phyloP scores from a whole-genome alignment of 805 yeast species.

The Saturnispora diversa region DNA sequence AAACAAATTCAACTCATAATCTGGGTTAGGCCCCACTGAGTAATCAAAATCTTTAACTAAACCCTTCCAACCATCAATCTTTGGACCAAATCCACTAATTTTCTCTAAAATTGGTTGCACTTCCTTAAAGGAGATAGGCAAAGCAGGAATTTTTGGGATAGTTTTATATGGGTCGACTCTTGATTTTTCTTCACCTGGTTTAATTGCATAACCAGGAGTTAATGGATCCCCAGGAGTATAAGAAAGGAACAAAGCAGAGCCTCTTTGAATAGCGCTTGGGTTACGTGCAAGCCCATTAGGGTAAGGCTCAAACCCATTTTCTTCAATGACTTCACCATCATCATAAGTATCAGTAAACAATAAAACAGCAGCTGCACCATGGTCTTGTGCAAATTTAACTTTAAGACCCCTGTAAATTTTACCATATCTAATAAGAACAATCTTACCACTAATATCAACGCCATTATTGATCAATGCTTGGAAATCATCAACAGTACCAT shows the following conservation, averaged over 20 bases:
- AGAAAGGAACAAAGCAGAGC: constrained; percentile 59
- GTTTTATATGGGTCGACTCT: constrained; percentile 41
- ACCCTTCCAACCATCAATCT: constrained; percentile 27
- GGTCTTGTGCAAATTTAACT: constrained; percentile 67
- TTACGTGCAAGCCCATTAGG: constrained; percentile 75
- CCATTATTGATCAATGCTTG: constrained; percentile 38
- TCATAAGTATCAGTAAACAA: constrained; percentile 67
- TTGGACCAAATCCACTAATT: constrained; percentile 50
- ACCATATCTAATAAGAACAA: constrained; percentile 65
- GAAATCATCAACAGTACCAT: constrained; percentile 58
- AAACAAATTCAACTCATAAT: constrained; percentile 42
- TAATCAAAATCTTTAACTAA: constrained; percentile 32
- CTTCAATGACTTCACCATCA: constrained; percentile 42
- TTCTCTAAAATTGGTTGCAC: constrained; percentile 53
- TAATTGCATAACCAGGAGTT: constrained; percentile 60
- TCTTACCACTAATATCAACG: constrained; percentile 46
- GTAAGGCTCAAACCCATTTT: constrained; percentile 54
- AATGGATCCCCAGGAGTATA: constrained; percentile 71
- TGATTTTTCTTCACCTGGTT: constrained; percentile 44
- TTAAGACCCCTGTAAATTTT: constrained; percentile 62
- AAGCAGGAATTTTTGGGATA: constrained; percentile 60
- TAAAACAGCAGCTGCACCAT: constrained; percentile 59
- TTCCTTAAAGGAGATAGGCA: constrained; percentile 60
- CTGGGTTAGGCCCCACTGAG: constrained; percentile 32
- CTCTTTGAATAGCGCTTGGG: constrained; percentile 70